Evolutionary conservation across 768 basidiomycete genomes (phyloP).

Genomic region (Lentinula sp.): DNA sequence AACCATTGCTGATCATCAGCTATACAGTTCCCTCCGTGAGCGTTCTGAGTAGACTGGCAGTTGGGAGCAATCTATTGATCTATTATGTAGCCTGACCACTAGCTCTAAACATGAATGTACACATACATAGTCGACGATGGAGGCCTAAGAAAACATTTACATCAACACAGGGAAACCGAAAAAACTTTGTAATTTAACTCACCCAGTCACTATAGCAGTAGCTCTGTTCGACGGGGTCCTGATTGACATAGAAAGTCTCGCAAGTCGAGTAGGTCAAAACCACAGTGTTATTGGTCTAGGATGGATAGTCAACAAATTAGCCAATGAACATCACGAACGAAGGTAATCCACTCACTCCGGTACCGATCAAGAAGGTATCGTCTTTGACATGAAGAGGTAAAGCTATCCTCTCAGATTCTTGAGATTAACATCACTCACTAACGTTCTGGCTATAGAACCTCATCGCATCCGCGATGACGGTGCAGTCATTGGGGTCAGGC

Average conservation of each 20-base stretch:
- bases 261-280: constrained; percentile 38
- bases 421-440: constrained; percentile 18
- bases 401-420: neutral
- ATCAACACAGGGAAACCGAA: neutral
- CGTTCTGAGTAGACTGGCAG: constrained; percentile 43
- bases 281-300: constrained; percentile 26
- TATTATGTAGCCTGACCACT: neutral
- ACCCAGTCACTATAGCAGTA: constrained; percentile 47
- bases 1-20: constrained; percentile 42
- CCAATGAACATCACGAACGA: neutral
- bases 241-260: constrained; percentile 44
- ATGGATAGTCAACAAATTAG: neutral
- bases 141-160: neutral
- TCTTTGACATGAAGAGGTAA: constrained; percentile 13
- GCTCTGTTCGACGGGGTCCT: constrained; percentile 27
- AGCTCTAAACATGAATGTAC: neutral
- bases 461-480: constrained; percentile 43
- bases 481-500: constrained; percentile 41
- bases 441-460: constrained; percentile 40
- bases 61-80: constrained; percentile 23
- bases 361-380: constrained; percentile 24
- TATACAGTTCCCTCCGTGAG: constrained; percentile 43
- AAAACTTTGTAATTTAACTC: constrained; percentile 4
- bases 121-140: neutral
- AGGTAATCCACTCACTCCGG: constrained; percentile 16